Evolutionary conservation across 2,329 filamentous ascomycete genomes (phyloP), one percentile per base, ranked within the genome.

Genomic region (Fusarium irregulare): DNA sequence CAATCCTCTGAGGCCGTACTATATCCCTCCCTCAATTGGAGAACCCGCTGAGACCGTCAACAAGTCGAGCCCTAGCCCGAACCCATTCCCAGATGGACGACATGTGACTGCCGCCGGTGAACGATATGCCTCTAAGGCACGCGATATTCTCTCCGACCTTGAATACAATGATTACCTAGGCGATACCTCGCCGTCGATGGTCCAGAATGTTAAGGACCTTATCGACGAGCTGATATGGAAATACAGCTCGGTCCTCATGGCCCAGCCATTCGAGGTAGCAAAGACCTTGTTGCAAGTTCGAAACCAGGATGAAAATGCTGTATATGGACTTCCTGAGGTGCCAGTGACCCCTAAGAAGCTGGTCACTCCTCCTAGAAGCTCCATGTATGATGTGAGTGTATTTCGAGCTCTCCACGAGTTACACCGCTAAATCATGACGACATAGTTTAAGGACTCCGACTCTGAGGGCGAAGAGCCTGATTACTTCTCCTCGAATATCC

Each of bases 211-310:
- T 45, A 93, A 92, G 77, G 90, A 91, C 68, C 83, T 97, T 65
- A 77, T 97, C 49, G 94, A 98, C 78, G 91, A 94, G 78, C 88
- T 96, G 70, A 78, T 97, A 79, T 97, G 94, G 90, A 95, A 96
- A 78, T 99, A 99, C 82, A 92, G 91, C 16, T 93, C 91, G 61
- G 91, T 97, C 25, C 81, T 98, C 76, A 90, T 97, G 78, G 92
- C 93, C 56, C 96, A 99, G 81, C 96, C 96, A 16, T 98, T 99
- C 79, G 96, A 98, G 84, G 94, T 98, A 61, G 94, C 95, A 76
- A 98, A 98, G 86, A 96, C 91, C 16, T 88, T 98, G 59, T 83
- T 99, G 73, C 96, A 99, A 81, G 89, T 94, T 54, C 89, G 86
- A 70, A 82, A 80, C 67, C 87, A 90, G 74, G 86, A 87, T 71